Base-by-base conservation (phyloP, 2,329 filamentous ascomycete genomes). In the Claviceps maximensis region DNA sequence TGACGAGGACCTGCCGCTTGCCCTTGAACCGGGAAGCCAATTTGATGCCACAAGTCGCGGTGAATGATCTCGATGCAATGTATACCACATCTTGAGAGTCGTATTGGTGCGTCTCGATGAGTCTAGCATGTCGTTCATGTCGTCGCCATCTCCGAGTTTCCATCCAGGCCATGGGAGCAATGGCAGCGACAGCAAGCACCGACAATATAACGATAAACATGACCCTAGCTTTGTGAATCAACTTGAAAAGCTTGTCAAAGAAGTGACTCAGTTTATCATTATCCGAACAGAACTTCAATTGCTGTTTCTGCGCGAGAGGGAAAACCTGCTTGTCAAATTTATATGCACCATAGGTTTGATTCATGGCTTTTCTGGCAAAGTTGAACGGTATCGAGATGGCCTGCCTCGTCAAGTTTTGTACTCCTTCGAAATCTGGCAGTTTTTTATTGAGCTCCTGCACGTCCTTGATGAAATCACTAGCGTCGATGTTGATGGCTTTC, bases 31-130 rank as follows among this genome's bases (percentile, higher is more conserved):
- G 76, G 50, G 77, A 77, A 7, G 86, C 80, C 21, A 87, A 60
- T 68, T 79, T 84, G 65, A 95, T 78, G 42, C 90, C 91, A 29
- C 78, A 71, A 2, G 76, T 76, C 1, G 88, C 80, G 1, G 89
- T 87, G 60, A 84, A 81, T 1, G 91, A 89, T 23, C 89, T 81
- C 36, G 88, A 90, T 33, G 85, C 82, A 59, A 96, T 86, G 69
- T 96, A 95, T 44, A 95, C 80, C 38, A 90, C 82, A 64, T 97
- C 91, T 76, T 95, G 82, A 1, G 86, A 79, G 62, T 97, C 89
- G 63, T 83, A 82, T 31, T 80, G 78, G 53, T 84, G 74, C 58
- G 78, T 73, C 47, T 76, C 72, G 59, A 95, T 77, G 33, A 89
- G 73, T 53, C 75, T 72, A 23, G 87, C 80, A 54, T 84, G 83